Percentiles rank a stretch among this genome's conserved stretches.
These are phyloP conservation scores for Podaxis mareebaensis DNA, from an alignment of 768 basidiomycete species.

Conservation along the genomic window DNA sequence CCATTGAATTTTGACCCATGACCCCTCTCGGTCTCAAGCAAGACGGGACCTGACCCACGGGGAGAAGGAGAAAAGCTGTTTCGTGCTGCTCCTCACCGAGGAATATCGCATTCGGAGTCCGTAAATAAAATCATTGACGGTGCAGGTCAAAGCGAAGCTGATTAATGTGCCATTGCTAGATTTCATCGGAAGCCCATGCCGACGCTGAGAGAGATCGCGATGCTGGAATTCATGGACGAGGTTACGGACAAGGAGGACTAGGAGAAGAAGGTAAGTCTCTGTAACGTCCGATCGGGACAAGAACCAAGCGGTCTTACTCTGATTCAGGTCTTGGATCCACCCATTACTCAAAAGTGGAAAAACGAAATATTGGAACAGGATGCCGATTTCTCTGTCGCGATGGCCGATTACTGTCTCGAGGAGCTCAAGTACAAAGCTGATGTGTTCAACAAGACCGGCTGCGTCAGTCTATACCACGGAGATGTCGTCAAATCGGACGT, in stretches of 20 bases:
- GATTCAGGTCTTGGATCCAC: no score
- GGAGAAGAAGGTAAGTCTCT: slow-evolving; percentile 20
- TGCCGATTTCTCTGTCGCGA: no score
- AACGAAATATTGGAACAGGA: no score
- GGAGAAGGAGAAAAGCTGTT: neutral
- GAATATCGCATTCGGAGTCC: neutral
- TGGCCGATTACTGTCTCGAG: no score
- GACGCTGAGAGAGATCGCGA: slow-evolving; percentile 21
- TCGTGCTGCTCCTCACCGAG: neutral
- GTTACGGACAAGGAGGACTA: slow-evolving; percentile 24
- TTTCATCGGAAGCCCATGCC: slow-evolving; percentile 11
- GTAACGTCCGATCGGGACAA: neutral
- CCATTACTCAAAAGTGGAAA: no score
- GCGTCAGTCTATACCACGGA: no score
- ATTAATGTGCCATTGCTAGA: neutral
- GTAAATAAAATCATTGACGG: neutral
- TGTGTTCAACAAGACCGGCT: no score
- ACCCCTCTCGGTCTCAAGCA: neutral
- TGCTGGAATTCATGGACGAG: slow-evolving; percentile 23
- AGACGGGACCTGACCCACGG: neutral
- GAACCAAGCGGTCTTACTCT: neutral
- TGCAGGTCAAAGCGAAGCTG: neutral
- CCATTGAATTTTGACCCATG: neutral
- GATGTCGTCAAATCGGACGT: no score
- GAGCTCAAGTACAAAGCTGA: no score